A percentile compares a stretch with the other conserved stretches of the same genome.
These are phyloP conservation scores for Leccinum arenicola DNA, from an alignment of 768 basidiomycete species.

Conservation along the genomic window DNA sequence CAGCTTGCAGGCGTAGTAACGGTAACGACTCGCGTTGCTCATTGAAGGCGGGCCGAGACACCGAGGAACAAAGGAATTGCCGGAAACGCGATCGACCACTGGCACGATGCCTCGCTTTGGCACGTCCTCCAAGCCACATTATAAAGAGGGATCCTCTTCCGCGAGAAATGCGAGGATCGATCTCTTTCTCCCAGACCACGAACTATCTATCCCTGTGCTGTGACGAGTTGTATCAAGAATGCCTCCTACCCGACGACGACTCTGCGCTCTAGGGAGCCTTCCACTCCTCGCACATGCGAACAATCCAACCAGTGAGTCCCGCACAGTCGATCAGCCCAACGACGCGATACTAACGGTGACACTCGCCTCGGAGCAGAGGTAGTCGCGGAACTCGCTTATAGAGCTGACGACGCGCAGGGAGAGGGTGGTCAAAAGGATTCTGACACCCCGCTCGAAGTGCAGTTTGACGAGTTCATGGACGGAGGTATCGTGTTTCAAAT, in stretches of 20 bases:
- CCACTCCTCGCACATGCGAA: conserved; percentile 21
- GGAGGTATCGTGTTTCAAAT: conserved; percentile 17
- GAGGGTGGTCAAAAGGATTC: neutral
- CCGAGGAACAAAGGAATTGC: conserved; percentile 7
- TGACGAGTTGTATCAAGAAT: conserved; percentile 5
- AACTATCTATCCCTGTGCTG: neutral
- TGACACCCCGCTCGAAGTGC: conserved; percentile 20
- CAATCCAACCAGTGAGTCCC: conserved; percentile 24
- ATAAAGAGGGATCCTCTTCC: conserved; percentile 8
- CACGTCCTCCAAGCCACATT: neutral
- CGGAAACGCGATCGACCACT: neutral
- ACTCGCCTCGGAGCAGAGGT: conserved; percentile 17
- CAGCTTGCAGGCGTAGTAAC: neutral
- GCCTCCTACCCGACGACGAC: conserved; percentile 20
- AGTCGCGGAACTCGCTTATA: conserved; percentile 27
- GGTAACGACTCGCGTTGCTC: neutral
- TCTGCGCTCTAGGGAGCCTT: conserved; percentile 22
- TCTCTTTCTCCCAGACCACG: neutral
- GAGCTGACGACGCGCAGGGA: conserved; percentile 8
- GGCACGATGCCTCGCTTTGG: neutral
- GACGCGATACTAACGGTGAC: neutral
- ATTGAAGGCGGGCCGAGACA: neutral
- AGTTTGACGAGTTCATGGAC: conserved; percentile 27
- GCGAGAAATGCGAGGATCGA: neutral
- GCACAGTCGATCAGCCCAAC: neutral